Conservation (phyloP, 2,329 filamentous ascomycete species). For the Talaromyces sp. region DNA sequence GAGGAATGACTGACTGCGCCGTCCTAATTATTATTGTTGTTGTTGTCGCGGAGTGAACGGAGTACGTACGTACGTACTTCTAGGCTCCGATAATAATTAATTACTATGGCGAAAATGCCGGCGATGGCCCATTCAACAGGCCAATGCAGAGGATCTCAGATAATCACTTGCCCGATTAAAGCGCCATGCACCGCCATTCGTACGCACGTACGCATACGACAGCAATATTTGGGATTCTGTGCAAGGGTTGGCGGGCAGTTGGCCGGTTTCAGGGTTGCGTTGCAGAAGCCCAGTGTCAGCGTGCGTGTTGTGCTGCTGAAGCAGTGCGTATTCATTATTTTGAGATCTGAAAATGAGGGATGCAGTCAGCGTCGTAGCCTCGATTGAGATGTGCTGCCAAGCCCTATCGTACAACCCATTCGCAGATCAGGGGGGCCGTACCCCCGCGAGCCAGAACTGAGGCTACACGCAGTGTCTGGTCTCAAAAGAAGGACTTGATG, state of each 20-base stretch:
- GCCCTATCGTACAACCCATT: not conserved
- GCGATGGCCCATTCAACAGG: not conserved
- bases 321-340: too few species aligned
- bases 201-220: not conserved
- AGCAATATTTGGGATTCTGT: not conserved
- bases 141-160: not conserved
- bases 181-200: not conserved
- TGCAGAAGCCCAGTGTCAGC: not conserved
- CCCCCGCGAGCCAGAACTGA: not conserved
- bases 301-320: not conserved
- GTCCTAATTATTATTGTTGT: too few species aligned
- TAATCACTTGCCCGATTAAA: not conserved
- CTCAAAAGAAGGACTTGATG: not conserved
- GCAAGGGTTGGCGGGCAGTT: not conserved
- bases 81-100: too few species aligned
- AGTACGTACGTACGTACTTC: too few species aligned
- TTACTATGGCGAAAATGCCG: not conserved
- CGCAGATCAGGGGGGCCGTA: not conserved
- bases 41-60: too few species aligned
- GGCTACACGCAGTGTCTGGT: not conserved
- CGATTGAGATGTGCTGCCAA: not conserved
- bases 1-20: constrained; percentile 10
- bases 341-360: not conserved
- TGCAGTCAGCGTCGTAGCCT: not conserved
- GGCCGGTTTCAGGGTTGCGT: not conserved